Base-by-base conservation (phyloP, 192 early-diverging fungal species). In the Chytriomyces sp. region DNA sequence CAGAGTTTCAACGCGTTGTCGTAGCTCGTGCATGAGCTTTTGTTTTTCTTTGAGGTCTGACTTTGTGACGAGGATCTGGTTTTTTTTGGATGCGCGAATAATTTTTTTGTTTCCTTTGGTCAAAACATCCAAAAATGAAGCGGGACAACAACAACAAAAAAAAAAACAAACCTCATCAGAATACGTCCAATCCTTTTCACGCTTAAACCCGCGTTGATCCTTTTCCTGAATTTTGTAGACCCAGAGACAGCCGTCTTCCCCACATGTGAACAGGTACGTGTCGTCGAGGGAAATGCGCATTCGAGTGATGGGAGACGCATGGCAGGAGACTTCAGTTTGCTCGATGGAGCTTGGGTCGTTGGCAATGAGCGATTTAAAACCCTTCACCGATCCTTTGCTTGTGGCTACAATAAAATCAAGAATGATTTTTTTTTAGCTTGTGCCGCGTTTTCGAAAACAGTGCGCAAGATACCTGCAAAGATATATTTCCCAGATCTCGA, bases 161-260 rank as follows among this genome's bases (percentile, higher is more conserved):
- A 11, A n/a, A 61, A 16, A n/a, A 1, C 75, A 7, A 26, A 89
- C 87, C 79, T 89, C 88, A 78, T 89, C 88, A 11, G 80, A 80
- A 60, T 81, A 89, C 11, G 65, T 59, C 75, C 65, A 79, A 24
- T 89, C 86, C 64, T 84, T 89, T 64, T 89, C 87, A 16, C 85
- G 50, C 50, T 89, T 86, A 3, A 43, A 48, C 0, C 71, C 72
- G 23, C 82, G 78, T 26, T 47, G 61, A 26, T 87, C 88, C 66
- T 80, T 86, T 48, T 90, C 87, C 28, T 80, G 75, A 16, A 90
- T 46, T 46, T 77, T 67, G 63, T 81, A 85, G 13, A 90, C 71
- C 79, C 81, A 86, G 6, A 90, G 65, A 46, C 80, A 81, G 3
- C 87, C 89, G 71, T 90, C 89, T 53, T 83, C 83, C 2, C 82